These are phyloP conservation scores for Serendipita sp. DNA, from an alignment of 768 basidiomycete species.

Conservation along the genomic window DNA sequence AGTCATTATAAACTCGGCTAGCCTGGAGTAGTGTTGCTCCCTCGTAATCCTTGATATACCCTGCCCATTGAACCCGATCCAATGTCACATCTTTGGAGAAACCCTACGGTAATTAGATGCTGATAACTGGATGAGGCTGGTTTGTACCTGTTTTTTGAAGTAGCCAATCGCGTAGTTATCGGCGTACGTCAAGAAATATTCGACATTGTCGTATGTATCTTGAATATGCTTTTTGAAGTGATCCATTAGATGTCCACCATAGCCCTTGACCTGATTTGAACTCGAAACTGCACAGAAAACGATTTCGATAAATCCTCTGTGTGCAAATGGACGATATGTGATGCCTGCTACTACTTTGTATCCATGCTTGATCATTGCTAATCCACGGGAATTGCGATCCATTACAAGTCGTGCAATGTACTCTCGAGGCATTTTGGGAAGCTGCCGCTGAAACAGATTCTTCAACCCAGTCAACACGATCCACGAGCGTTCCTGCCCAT, in stretches of 20 bases:
- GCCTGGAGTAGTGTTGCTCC: conserved; percentile 95
- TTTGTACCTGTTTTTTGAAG: conserved; percentile 74
- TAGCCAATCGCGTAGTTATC: conserved; percentile 99
- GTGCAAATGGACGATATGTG: conserved; percentile 90
- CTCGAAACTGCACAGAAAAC: conserved; percentile 97
- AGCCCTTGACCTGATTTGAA: conserved; percentile 96
- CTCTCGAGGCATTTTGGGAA: conserved; percentile 98
- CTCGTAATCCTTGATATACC: conserved; percentile 99
- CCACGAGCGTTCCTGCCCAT: conserved; percentile 53
- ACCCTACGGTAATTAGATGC: conserved; percentile 26
- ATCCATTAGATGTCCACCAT: conserved; percentile 97
- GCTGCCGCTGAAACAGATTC: conserved; percentile 89
- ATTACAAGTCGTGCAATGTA: conserved; percentile 94
- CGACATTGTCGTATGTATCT: conserved; percentile 66
- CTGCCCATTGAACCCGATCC: conserved; percentile 86
- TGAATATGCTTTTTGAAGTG: conserved; percentile 91
- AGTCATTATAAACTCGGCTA: conserved; percentile 2
- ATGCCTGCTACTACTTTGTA: conserved; percentile 96
- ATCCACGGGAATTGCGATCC: conserved; percentile 77
- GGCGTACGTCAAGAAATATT: conserved; percentile 93
- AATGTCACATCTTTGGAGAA: conserved; percentile 95
- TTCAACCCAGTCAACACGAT: conserved; percentile 90
- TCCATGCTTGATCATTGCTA: conserved; percentile 91
- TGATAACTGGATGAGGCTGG: background rate
- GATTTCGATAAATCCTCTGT: conserved; percentile 91